These are phyloP conservation scores for Testicularia cyperi DNA, from an alignment of 1,284 basidiomycete species.

Conservation along the genomic window DNA sequence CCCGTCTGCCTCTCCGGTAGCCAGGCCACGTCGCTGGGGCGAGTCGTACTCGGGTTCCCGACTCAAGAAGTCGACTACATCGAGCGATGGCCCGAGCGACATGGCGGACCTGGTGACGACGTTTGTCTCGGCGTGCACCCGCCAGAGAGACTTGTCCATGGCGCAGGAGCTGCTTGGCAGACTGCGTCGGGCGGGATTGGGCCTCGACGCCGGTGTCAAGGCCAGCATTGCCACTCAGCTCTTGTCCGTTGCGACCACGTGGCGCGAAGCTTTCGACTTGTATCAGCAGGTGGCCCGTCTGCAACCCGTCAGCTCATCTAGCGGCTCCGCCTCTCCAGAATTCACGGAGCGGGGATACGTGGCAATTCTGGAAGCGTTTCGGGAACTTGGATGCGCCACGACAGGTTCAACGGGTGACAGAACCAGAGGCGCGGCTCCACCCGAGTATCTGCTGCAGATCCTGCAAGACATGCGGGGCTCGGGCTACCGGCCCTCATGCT, in stretches of 20 bases:
- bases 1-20: background rate
- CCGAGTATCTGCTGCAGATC: constrained; percentile 74
- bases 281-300: constrained; percentile 21
- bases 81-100: background rate
- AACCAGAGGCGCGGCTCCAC: constrained; percentile 63
- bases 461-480: constrained; percentile 78
- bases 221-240: constrained; percentile 10
- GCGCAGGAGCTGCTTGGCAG: constrained; percentile 18
- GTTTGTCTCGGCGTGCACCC: constrained; percentile 38
- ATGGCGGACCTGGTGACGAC: constrained; percentile 15
- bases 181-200: constrained; percentile 11
- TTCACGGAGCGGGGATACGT: constrained; percentile 15
- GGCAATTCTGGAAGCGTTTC: constrained; percentile 10
- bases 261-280: constrained; percentile 27
- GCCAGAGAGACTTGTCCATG: constrained; percentile 15
- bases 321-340: background rate
- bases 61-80: background rate
- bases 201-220: constrained; percentile 8
- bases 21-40: too few relatives aligned
- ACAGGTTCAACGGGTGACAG: background rate
- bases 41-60: background rate
- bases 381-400: constrained; percentile 6
- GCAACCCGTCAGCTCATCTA: background rate
- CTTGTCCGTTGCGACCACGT: constrained; percentile 19
- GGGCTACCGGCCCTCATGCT: constrained; percentile 67